Conservation (phyloP, 1,284 basidiomycete genomes). For the Austroboletus sp. region DNA sequence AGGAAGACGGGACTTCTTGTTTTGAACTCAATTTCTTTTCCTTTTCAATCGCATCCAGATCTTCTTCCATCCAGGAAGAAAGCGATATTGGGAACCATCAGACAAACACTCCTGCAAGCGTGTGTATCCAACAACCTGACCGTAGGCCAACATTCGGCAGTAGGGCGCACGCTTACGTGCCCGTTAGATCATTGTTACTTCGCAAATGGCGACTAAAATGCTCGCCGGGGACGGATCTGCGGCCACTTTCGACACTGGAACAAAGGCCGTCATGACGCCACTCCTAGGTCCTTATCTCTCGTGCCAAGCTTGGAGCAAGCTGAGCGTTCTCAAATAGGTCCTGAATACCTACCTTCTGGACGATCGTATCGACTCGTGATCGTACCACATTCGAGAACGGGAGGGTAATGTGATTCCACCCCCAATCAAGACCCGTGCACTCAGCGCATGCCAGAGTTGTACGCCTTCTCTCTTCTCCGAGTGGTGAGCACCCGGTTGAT, state of each 20-base stretch:
- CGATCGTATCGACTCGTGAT: slow-evolving; percentile 31
- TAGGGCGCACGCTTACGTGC: slow-evolving; percentile 3
- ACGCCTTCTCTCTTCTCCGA: slow-evolving; percentile 31
- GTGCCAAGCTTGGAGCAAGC: slow-evolving; percentile 8
- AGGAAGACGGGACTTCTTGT: slow-evolving; percentile 50
- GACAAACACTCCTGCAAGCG: slow-evolving; percentile 45
- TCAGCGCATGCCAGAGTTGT: slow-evolving; percentile 23
- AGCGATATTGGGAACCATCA: slow-evolving; percentile 46
- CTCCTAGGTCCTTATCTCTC: slow-evolving; percentile 44
- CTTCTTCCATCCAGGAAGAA: slow-evolving; percentile 36
- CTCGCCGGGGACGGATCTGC: slow-evolving; percentile 53
- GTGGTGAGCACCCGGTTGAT: slow-evolving; percentile 11
- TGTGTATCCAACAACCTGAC: slow-evolving; percentile 47
- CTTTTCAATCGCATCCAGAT: slow-evolving; percentile 46
- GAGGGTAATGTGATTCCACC: slow-evolving; percentile 29
- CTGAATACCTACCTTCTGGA: slow-evolving; percentile 33
- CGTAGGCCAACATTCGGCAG: slow-evolving; percentile 32
- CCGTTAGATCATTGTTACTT: slow-evolving; percentile 54
- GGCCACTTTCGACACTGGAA: slow-evolving; percentile 58
- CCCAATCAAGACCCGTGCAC: slow-evolving; percentile 5
- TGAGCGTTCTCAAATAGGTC: slow-evolving; percentile 19
- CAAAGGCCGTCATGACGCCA: slow-evolving; percentile 56
- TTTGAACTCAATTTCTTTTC: slow-evolving; percentile 59
- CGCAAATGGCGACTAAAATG: slow-evolving; percentile 63
- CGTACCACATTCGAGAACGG: slow-evolving; percentile 24